Base-by-base conservation (phyloP, 208 protist species). In the Kentomonas sorsogonicus region DNA sequence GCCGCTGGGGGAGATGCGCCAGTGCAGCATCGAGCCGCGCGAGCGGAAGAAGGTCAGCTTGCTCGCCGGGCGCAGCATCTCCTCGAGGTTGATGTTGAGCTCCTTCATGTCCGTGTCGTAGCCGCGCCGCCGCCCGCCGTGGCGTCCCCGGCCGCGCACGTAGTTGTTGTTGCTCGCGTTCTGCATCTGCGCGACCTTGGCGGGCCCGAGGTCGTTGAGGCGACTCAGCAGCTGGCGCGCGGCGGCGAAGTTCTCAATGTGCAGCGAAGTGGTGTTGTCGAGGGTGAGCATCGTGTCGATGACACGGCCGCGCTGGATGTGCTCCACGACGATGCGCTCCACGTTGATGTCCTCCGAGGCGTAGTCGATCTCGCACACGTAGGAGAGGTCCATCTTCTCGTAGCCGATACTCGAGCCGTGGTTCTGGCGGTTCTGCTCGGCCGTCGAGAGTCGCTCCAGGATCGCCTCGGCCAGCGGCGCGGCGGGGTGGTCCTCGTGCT, bases 231-330 rank as follows among this genome's bases (percentile, higher is more conserved):
- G 53, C 45, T 75, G 74, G 3, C 86, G 82, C n/a, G 86, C 86
- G 23, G 79, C 82, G 23, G 79, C 79, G 58, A 93, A 93, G 69
- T 93, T 93, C 53, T 93, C 86, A 60, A 93, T 88, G 69, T 77
- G 86, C 16, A 93, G 69, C 13, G 86, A 80, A 7, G 86, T 86
- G 7, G 83, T 88, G 51, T 79, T 90, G 71, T 93, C 86, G 15
- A 93, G 79, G 0, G 80, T 69, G 30, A 93, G 65, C 44, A 81
- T 77, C 3, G 79, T 90, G 13, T 79, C 79, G 25, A 73, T 69
- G n/a, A 79, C 79, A 34, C 78, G 76, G 31, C 73, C 73, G 30
- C 86, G 79, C 36, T 74, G 72, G 16, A 77, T 90, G 79, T 89
- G 86, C 65, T 93, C 86, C 13, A 93, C 86, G 4, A 87, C 76